A percentile compares a stretch with the other conserved stretches of the same genome.
Conservation (phyloP, 1,139 yeast genomes). For the Pichia sp. region DNA sequence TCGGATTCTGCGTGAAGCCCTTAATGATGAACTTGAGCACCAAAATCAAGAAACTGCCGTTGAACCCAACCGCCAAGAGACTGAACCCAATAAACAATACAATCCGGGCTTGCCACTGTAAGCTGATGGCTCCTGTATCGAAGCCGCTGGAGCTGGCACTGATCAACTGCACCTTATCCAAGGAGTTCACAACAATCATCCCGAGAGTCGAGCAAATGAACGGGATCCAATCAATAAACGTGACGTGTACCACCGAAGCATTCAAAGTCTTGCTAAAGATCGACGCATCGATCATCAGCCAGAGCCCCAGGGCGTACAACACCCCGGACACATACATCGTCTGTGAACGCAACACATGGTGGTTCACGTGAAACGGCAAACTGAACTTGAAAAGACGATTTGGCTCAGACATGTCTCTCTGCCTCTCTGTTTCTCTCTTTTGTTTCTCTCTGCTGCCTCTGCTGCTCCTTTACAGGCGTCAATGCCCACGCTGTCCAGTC, state of each 20-base stretch:
- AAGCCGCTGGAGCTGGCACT: conserved; percentile 37
- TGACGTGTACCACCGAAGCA: conserved; percentile 81
- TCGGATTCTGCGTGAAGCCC: conserved; percentile 71
- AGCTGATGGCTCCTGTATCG: conserved; percentile 40
- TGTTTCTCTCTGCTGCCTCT: not conserved
- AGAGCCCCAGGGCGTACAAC: conserved; percentile 80
- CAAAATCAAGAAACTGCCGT: conserved; percentile 86
- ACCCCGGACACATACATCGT: conserved; percentile 79
- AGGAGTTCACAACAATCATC: conserved; percentile 85
- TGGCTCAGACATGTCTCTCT: conserved; percentile 10
- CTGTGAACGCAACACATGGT: conserved; percentile 62
- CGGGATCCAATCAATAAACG: conserved; percentile 95
- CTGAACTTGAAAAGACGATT: conserved; percentile 49
- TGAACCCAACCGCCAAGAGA: conserved; percentile 86
- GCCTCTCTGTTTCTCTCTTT: not conserved
- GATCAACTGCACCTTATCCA: conserved; percentile 77
- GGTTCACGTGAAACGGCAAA: conserved; percentile 50
- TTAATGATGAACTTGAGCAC: conserved; percentile 80
- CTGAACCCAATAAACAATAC: conserved; percentile 90
- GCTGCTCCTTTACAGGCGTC: not conserved
- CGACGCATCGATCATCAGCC: conserved; percentile 87
- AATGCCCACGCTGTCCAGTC: not conserved
- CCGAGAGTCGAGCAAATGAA: conserved; percentile 84
- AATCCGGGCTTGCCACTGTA: conserved; percentile 93
- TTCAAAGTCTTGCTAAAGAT: conserved; percentile 80